Evolutionary conservation across 768 basidiomycete genomes (phyloP).

Genomic region (Lentinula sp.): DNA sequence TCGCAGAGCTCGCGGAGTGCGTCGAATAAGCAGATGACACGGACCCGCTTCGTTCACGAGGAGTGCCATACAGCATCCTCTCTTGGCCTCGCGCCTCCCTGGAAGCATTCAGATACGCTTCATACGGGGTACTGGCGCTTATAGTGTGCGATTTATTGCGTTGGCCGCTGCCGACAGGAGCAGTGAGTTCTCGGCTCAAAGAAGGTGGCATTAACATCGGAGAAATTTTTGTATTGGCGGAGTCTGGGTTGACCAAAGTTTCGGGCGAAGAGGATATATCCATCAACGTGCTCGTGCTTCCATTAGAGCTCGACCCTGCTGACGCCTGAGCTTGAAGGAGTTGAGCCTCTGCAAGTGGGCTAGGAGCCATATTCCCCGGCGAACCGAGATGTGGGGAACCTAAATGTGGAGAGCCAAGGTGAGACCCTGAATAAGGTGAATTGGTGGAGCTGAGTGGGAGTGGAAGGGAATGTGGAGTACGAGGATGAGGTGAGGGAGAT

Average conservation of each 20-base stretch:
- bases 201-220: not conserved
- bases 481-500: not conserved
- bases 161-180: not conserved
- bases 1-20: not conserved
- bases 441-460: not conserved
- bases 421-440: not conserved
- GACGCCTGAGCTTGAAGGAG: not conserved
- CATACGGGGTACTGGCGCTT: constrained; percentile 3
- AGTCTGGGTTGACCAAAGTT: not conserved
- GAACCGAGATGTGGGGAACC: not conserved
- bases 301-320: not conserved
- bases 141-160: constrained; percentile 4
- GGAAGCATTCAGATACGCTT: not conserved
- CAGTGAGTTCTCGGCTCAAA: not conserved
- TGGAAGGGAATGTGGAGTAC: not conserved
- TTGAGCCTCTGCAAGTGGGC: not conserved
- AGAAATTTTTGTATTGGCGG: not conserved
- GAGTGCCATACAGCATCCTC: not conserved
- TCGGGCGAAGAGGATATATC: not conserved
- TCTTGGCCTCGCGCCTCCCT: not conserved
- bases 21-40: not conserved
- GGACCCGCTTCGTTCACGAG: not conserved
- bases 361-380: not conserved
- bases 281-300: not conserved
- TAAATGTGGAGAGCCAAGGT: not conserved